Evolutionary conservation across 805 yeast species (phyloP).

Genomic region (Candida arabinofermentans): DNA sequence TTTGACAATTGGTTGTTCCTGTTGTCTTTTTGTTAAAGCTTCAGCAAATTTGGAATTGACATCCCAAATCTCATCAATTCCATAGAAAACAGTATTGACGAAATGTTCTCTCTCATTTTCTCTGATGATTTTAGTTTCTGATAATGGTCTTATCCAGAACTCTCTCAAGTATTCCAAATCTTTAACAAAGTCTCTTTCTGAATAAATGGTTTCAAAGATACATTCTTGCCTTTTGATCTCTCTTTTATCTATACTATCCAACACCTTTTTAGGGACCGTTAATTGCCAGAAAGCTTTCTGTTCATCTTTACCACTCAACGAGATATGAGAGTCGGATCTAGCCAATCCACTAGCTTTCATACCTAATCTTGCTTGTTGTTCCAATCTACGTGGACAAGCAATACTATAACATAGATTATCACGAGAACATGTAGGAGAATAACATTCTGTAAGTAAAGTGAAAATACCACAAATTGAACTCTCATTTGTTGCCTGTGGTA

Average conservation of each 20-base stretch:
- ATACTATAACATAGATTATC: conserved; percentile 88
- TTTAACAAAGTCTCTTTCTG: conserved; percentile 93
- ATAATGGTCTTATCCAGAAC: conserved; percentile 86
- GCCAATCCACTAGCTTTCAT: conserved; percentile 81
- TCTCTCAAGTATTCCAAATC: conserved; percentile 91
- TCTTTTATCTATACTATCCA: conserved; percentile 72
- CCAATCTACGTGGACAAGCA: conserved; percentile 92
- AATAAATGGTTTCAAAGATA: conserved; percentile 87
- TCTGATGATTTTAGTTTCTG: conserved; percentile 84
- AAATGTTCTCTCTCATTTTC: conserved; percentile 87
- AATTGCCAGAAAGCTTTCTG: conserved; percentile 90
- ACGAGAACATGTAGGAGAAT: conserved; percentile 93
- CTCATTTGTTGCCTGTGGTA: conserved; percentile 1
- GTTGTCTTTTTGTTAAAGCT: conserved; percentile 83
- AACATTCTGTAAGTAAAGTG: conserved; percentile 88
- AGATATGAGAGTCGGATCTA: conserved; percentile 66
- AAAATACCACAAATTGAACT: conserved; percentile 80
- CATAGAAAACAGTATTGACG: conserved; percentile 86
- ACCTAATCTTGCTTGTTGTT: conserved; percentile 90
- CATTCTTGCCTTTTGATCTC: conserved; percentile 94
- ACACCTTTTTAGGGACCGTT: conserved; percentile 75
- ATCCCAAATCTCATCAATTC: conserved; percentile 80
- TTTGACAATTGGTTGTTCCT: conserved; percentile 75
- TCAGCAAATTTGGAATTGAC: conserved; percentile 85
- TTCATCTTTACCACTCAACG: conserved; percentile 71